Evolutionary conservation across 2,329 filamentous ascomycete genomes (phyloP).

Genomic region (Trichothecium roseum): DNA sequence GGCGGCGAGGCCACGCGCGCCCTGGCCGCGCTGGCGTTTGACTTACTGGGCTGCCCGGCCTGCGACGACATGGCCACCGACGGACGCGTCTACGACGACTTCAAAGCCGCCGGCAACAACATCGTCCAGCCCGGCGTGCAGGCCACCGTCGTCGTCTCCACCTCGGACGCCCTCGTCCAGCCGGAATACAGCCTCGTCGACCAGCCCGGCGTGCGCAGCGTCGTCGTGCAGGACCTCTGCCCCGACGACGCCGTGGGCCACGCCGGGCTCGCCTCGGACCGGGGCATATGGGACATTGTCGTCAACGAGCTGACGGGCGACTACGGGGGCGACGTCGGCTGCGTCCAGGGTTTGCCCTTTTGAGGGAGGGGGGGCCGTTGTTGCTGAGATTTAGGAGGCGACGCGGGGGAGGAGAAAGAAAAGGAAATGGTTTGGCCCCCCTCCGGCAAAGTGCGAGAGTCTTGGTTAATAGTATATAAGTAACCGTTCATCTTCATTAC

Average conservation of each 20-base stretch:
- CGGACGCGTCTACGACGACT: conserved; percentile 6
- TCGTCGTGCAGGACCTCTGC: conserved; percentile 10
- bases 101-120: conserved; percentile 4
- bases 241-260: conserved; percentile 9
- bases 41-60: conserved; percentile 8
- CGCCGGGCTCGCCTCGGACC: conserved; percentile 8
- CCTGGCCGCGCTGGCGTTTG: conserved; percentile 2
- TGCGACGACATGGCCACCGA: conserved; percentile 8
- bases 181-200: conserved; percentile 6
- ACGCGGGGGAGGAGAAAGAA: too few relatives aligned
- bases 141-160: conserved; percentile 9
- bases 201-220: conserved; percentile 8
- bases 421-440: too few relatives aligned
- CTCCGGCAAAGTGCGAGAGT: too few relatives aligned
- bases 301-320: conserved; percentile 8
- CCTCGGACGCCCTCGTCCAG: conserved; percentile 8
- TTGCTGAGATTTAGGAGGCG: too few relatives aligned
- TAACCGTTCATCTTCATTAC: too few relatives aligned
- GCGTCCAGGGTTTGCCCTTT: conserved; percentile 1
- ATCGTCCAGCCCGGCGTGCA: conserved; percentile 9
- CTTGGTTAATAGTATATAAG: too few relatives aligned
- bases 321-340: conserved; percentile 5
- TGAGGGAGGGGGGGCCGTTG: too few relatives aligned
- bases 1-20: conserved; percentile 5
- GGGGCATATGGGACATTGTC: conserved; percentile 8